Conservation (phyloP, 1,284 basidiomycete genomes). For the Bothia castanella region DNA sequence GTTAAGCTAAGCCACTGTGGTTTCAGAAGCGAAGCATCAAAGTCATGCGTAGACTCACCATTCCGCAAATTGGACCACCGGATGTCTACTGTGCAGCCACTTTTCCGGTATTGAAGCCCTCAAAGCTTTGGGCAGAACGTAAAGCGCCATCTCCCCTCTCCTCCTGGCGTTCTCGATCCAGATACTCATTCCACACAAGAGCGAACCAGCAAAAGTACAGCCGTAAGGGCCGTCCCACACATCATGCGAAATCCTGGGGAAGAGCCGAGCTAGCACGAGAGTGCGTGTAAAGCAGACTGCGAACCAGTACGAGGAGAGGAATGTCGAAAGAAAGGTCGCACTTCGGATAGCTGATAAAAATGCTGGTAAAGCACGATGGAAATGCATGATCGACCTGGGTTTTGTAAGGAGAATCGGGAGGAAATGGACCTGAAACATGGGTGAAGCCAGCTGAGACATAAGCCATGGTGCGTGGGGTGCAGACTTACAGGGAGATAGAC, state of each 20-base stretch:
- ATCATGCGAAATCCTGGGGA: constrained; percentile 66
- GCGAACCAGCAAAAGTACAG: constrained; percentile 59
- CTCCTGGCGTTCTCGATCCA: constrained; percentile 68
- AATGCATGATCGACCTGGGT: constrained; percentile 49
- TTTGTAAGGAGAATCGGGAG: constrained; percentile 58
- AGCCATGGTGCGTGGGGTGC: background rate
- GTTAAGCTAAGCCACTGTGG: constrained; percentile 33
- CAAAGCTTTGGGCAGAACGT: constrained; percentile 68
- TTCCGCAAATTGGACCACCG: constrained; percentile 44
- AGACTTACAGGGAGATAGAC: constrained; percentile 65
- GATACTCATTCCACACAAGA: constrained; percentile 70
- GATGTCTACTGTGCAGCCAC: constrained; percentile 46
- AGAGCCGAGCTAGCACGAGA: constrained; percentile 53
- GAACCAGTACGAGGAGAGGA: constrained; percentile 67
- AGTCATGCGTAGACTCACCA: constrained; percentile 40
- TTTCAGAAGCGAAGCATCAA: constrained; percentile 10
- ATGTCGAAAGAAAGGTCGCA: constrained; percentile 66
- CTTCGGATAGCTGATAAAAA: constrained; percentile 55
- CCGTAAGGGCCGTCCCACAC: constrained; percentile 74
- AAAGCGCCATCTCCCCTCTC: constrained; percentile 72
- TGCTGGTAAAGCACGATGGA: constrained; percentile 39
- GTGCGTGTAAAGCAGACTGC: constrained; percentile 66
- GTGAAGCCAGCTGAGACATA: background rate
- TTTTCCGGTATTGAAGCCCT: constrained; percentile 53
- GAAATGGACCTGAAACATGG: constrained; percentile 55